Conservation (phyloP, 306 rosid species). For the Dalbergia cultrata region DNA sequence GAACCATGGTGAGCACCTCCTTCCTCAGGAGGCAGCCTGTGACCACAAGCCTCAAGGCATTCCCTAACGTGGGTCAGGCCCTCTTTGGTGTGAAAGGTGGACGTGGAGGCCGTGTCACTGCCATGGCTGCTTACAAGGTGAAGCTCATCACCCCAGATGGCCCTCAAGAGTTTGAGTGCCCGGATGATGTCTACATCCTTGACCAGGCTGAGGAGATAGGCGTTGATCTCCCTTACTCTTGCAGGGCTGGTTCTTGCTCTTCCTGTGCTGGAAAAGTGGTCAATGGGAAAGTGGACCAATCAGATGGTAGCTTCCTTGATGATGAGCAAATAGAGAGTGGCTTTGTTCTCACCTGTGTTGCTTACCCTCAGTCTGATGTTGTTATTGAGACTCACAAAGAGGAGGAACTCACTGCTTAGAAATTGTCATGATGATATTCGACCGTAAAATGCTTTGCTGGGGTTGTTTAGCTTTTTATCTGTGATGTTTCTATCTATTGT, state of each 20-base stretch:
- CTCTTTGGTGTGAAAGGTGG: conserved; percentile 60
- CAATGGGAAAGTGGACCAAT: conserved; percentile 64
- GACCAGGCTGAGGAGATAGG: conserved; percentile 75
- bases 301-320: conserved; percentile 82
- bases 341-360: conserved; percentile 82
- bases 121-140: conserved; percentile 72
- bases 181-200: conserved; percentile 67
- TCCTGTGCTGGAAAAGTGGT: conserved; percentile 75
- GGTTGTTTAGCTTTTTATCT: neutral
- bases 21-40: conserved; percentile 56
- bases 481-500: neutral
- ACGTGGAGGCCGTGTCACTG: conserved; percentile 67
- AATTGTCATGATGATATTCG: neutral
- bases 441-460: neutral
- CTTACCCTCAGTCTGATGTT: conserved; percentile 63
- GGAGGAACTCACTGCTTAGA: conserved; percentile 66
- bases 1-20: conserved; percentile 71
- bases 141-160: conserved; percentile 78
- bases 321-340: conserved; percentile 62
- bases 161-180: conserved; percentile 58
- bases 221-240: conserved; percentile 81
- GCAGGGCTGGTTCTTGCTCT: conserved; percentile 93
- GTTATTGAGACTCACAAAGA: conserved; percentile 90
- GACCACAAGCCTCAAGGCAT: conserved; percentile 46
- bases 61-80: conserved; percentile 60